Evolutionary conservation across 2,329 filamentous ascomycete species (phyloP).

Genomic region (Epichloe uncinata): DNA sequence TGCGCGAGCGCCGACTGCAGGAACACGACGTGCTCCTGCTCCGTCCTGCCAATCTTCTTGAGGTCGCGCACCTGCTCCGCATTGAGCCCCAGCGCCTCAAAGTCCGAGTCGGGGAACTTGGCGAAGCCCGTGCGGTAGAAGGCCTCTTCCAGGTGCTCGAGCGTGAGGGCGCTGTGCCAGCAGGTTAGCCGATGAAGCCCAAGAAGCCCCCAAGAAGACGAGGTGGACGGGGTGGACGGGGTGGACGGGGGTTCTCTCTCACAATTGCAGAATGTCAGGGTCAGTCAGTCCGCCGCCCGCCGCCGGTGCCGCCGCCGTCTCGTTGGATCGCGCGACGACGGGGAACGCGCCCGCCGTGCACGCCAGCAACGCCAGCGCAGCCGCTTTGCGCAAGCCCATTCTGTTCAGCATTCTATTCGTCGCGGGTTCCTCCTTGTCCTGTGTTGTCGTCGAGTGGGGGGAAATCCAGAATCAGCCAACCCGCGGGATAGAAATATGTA

Average conservation of each 20-base stretch:
- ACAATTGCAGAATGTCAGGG: constrained; percentile 40
- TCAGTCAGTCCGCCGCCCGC: not conserved
- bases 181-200: too few species aligned
- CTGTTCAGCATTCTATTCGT: too few species aligned
- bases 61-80: constrained; percentile 31
- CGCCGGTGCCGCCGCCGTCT: not conserved
- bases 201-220: too few species aligned
- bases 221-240: constrained; percentile 37
- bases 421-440: too few species aligned
- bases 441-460: too few species aligned
- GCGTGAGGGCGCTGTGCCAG: constrained; percentile 41
- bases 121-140: constrained; percentile 62
- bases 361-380: constrained; percentile 30
- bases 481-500: too few species aligned
- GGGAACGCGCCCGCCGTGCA: constrained; percentile 30
- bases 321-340: not conserved
- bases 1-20: constrained; percentile 44
- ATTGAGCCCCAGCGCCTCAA: constrained; percentile 34
- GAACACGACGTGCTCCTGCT: constrained; percentile 32
- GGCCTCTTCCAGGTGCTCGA: constrained; percentile 60
- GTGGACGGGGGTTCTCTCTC: constrained; percentile 24
- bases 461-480: constrained; percentile 11
- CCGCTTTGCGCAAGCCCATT: constrained; percentile 20
- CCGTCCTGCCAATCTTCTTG: constrained; percentile 47
- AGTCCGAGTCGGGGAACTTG: constrained; percentile 51